These are phyloP conservation scores for Hamamelis virginiana DNA, from an alignment of 164 flowering plant species.

Conservation along the genomic window DNA sequence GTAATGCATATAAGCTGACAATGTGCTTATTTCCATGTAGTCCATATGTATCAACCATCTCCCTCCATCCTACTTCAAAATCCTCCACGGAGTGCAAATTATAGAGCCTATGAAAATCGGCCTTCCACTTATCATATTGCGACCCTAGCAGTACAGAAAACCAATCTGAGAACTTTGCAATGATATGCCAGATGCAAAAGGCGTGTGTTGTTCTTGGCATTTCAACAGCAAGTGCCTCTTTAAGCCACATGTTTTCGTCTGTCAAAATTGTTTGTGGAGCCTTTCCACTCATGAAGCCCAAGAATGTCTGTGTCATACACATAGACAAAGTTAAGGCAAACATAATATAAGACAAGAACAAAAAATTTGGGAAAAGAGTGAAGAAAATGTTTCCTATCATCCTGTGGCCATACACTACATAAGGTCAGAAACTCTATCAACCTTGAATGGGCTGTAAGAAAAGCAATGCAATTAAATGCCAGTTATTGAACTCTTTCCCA, in stretches of 20 bases:
- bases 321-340: background rate
- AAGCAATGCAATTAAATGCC: background rate
- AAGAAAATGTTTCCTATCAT: no score
- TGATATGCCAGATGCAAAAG: constrained; percentile 77
- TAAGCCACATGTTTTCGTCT: constrained; percentile 79
- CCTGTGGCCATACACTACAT: no score
- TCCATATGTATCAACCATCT: constrained; percentile 60
- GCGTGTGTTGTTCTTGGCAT: constrained; percentile 78
- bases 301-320: constrained; percentile 46
- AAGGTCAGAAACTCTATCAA: no score
- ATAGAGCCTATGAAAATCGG: constrained; percentile 68
- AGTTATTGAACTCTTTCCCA: background rate
- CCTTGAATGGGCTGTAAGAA: no score
- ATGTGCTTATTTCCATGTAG: constrained; percentile 71
- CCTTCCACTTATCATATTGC: constrained; percentile 71
- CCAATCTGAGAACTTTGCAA: constrained; percentile 74
- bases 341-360: background rate
- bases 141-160: constrained; percentile 65
- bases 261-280: constrained; percentile 75
- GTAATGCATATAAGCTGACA: constrained; percentile 58
- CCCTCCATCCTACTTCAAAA: constrained; percentile 73
- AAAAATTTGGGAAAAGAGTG: background rate
- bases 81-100: constrained; percentile 55
- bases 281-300: constrained; percentile 74
- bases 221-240: constrained; percentile 68